A percentile compares a stretch with the other conserved stretches of the same genome.
phyloP scores from a whole-genome alignment of 305 asterid genomes.

The Andrographis paniculata region DNA sequence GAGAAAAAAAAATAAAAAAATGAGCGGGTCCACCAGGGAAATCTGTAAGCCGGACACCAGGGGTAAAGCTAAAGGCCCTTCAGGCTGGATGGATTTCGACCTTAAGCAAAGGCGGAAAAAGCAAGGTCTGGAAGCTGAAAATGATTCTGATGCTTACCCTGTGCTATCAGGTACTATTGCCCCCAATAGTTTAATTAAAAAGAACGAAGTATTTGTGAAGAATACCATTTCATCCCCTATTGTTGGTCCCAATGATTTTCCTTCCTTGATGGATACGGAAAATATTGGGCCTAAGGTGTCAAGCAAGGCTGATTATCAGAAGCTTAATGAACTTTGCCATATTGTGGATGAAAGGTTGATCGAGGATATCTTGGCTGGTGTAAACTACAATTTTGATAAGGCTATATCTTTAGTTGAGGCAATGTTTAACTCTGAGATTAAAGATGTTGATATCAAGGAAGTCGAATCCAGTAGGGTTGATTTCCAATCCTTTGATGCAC shows the following conservation, averaged over 20 bases:
- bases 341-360: slow-evolving; percentile 69
- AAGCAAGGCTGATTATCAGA: slow-evolving; percentile 24
- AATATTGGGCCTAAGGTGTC: slow-evolving; percentile 1
- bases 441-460: slow-evolving; percentile 16
- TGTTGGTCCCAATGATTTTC: slow-evolving; percentile 29
- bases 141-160: slow-evolving; percentile 50
- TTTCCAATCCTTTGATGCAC: slow-evolving; percentile 15
- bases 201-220: slow-evolving; percentile 18
- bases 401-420: slow-evolving; percentile 45
- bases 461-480: slow-evolving; percentile 14
- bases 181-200: slow-evolving; percentile 16
- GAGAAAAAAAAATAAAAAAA: slow-evolving; percentile 25
- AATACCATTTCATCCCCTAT: slow-evolving; percentile 58
- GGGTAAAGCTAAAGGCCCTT: slow-evolving; percentile 29
- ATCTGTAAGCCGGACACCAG: slow-evolving; percentile 23
- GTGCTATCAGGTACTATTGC: slow-evolving; percentile 28
- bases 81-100: slow-evolving; percentile 88
- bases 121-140: slow-evolving; percentile 27
- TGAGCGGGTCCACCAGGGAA: slow-evolving; percentile 28
- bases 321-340: slow-evolving; percentile 41
- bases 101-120: slow-evolving; percentile 44
- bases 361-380: slow-evolving; percentile 64
- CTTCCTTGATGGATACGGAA: slow-evolving; percentile 17
- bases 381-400: slow-evolving; percentile 33
- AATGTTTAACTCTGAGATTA: slow-evolving; percentile 30